These are phyloP conservation scores for Cenchrus americanus DNA, from an alignment of 176 grass and related monocot genomes.

Conservation along the genomic window DNA sequence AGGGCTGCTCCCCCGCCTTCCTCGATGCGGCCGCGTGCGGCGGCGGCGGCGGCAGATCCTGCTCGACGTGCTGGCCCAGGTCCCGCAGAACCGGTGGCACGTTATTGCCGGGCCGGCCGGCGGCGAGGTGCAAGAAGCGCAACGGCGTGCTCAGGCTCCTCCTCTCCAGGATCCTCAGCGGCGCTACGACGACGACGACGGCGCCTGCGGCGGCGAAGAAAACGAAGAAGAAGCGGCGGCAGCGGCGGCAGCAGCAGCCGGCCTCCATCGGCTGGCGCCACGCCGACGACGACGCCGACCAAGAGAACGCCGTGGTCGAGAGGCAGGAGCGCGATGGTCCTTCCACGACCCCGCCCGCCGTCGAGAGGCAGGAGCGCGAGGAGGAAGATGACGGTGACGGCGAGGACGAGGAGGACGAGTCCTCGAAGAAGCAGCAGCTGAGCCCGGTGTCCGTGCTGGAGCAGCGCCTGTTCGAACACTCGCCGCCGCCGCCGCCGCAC, in stretches of 20 bases:
- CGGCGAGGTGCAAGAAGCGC: neutral
- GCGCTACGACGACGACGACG: neutral
- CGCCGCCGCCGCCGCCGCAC: constrained; percentile 5
- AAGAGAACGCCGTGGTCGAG: neutral
- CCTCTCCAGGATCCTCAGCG: constrained; percentile 32
- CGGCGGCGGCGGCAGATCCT: neutral
- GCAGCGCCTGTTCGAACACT: constrained; percentile 23
- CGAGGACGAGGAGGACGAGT: constrained; percentile 10
- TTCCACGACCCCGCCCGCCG: too few species aligned
- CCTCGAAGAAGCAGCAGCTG: constrained; percentile 41
- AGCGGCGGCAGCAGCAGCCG: too few species aligned
- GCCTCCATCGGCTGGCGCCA: neutral
- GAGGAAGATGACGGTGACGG: neutral
- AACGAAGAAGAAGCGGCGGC: neutral
- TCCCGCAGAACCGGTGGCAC: too few species aligned
- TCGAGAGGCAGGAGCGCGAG: neutral
- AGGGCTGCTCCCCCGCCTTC: constrained; percentile 35
- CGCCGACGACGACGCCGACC: neutral
- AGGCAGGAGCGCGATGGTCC: neutral
- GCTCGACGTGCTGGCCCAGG: constrained; percentile 43
- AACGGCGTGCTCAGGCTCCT: constrained; percentile 8
- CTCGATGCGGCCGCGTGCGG: neutral
- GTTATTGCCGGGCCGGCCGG: neutral
- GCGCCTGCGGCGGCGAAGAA: neutral
- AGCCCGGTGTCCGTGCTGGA: constrained; percentile 61